Base-by-base conservation (phyloP, 306 rosid species). In the Prosopis cineraria region DNA sequence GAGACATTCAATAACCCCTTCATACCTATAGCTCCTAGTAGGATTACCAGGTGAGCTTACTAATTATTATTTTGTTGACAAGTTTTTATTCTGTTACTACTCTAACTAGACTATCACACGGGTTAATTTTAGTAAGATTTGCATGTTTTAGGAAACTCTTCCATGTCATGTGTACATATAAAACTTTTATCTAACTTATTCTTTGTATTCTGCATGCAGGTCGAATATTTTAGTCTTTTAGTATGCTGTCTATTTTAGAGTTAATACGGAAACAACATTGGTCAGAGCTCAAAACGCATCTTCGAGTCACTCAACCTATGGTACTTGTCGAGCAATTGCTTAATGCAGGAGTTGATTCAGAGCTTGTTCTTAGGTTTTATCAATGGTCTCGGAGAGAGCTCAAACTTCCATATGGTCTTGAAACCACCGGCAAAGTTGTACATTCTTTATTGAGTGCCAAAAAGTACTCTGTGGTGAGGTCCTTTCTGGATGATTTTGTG, bases 261-360 rank as follows among this genome's bases (percentile, higher is more conserved):
- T 80, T 91, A 77, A 85, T 93, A 80, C 85, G 83, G 53, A 83
- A 90, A 82, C 95, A 87, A 22, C 97, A 81, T 58, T 93, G 97
- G 96, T 83, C 85, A 37, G 85, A 86, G 83, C 88, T 90, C 79
- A 90, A 88, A 85, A 34, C 83, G 74, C 87, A 85, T 83, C 76
- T 94, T 47, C 62, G 66, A 73, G 45, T 64, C 55, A 83, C 79
- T 36, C 79, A 66, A 58, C 85, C 93, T 44, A 73, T 65, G 16
- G 29, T 60, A 33, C 77, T 86, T 84, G 82, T 93, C 37, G 90
- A 85, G 36, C 90, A 79, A 17, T 83, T 89, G 72, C 69, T 90
- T 37, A 75, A 78, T 11, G 83, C 86, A 0, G 88, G 88, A 36
- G 80, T 80, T 24, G 89, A 91, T 48, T 87, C 92, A 13, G 87